Base-by-base conservation (phyloP, 2,329 filamentous ascomycete genomes). In the Sarocladium oryzae region DNA sequence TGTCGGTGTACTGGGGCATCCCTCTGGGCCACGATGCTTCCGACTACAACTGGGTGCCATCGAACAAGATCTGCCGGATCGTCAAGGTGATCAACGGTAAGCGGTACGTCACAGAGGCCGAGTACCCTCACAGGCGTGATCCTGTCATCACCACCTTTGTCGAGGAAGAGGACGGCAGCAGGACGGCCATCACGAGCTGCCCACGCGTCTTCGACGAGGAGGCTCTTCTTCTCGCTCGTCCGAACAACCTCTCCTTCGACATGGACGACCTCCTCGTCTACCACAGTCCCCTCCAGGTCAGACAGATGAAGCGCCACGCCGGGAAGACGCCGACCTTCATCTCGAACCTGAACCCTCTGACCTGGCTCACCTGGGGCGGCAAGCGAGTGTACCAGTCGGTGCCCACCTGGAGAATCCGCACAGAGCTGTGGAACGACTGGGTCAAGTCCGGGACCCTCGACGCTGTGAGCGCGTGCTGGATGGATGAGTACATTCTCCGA, bases 351-450 rank as follows among this genome's bases (percentile, higher is more conserved):
- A 61, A 59, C 26, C 60, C 61, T 1, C 36, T 58, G 6, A 55
- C 57, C 5, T 61, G 61, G 60, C 54, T 59, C 4, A 54, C 57
- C 2, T 60, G 60, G 59, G 56, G 54, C 35, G 60, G 58, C 46
- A 63, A 55, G 51, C 53, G 59, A 28, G 59, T 66, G 9, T 64
- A 65, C 52, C 58, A 59, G 2, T 67, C 58, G 2, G 58, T 75
- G 0, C 73, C 73, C 0, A 77, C 74, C 7, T 74, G 72, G 54
- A 69, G 63, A 46, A 67, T 74, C 46, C 66, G 74, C n/a, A 75
- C 72, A 1, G 63, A 71, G 53, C 68, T 77, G 36, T 77, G 74
- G 74, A 72, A 72, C 53, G 64, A 67, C 13, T 77, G 74, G 74
- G 71, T 75, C 48, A 69, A 71, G 20, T 66, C 66, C 1, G 64